Base-by-base conservation (phyloP, 202 grass and related monocot genomes). In the Elaeis oleifera region DNA sequence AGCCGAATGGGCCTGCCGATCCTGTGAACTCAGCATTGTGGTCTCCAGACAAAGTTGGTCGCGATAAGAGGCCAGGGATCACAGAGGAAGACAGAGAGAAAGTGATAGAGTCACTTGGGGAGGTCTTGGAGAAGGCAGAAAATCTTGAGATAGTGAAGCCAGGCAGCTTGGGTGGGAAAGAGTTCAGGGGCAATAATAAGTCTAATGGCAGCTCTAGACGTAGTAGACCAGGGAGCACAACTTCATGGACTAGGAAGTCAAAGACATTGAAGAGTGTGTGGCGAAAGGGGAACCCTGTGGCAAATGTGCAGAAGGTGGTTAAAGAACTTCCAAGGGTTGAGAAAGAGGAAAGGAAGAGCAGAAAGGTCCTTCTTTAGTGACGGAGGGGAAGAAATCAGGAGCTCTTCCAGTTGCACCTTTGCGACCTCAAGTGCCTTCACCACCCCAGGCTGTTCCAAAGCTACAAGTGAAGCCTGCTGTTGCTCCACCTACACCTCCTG, bases 241-340 rank as follows among this genome's bases (percentile, higher is more conserved):
- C 70, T 57, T 82, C 56, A 2, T 3, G 18, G 8, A 18, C 6
- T 5, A 83, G 73, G 59, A 96, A 78, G 65, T 76, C 87, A 17
- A 84, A 85, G 68, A 85, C 77, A 17, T 60, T 85, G 7, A 96
- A 91, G 68, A 96, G 87, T 17, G 87, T 96, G 61, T 96, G 92
- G 92, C 72, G 80, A 69, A 96, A 91, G 65, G 92, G 92, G 18
- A 90, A 89, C 59, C 80, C 92, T 20, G 87, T 91, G 49, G 60
- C 84, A 17, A 77, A 72, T 49, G 61, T 89, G 61, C 71, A 69
- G 55, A 88, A 83, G 71, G 81, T 81, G 14, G 67, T 85, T 57
- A 86, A 77, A 78, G 92, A 90, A 59, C 71, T 70, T 25, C 76
- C 87, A 16, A 68, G 58, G 31, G 71, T 78, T 18, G 78, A 84